Conservation (phyloP, 352 stramenopile species). For the Blastocystis sp. region DNA sequence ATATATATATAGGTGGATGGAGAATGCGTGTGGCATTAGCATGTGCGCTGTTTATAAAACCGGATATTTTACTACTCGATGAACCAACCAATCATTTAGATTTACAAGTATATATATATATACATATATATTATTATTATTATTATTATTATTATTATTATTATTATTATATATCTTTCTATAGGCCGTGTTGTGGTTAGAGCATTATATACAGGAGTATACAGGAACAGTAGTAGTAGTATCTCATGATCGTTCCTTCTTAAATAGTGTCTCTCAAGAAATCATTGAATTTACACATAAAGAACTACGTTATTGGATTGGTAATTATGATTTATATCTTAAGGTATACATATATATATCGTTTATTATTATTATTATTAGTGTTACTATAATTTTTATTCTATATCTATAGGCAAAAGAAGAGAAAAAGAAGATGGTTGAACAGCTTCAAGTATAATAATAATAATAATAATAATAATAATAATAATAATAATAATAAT, state of each 20-base stretch:
- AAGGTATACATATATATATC: no score
- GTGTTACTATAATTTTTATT: no score
- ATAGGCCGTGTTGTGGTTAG: constrained; percentile 84
- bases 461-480: no score
- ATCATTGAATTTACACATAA: constrained; percentile 88
- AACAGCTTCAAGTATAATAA: no score
- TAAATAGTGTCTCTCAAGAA: constrained; percentile 87
- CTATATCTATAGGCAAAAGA: no score
- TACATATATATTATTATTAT: no score
- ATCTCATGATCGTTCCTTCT: constrained; percentile 92
- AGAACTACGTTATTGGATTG: constrained; percentile 82
- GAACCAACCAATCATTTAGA: constrained; percentile 95
- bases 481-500: no score
- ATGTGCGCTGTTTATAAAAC: constrained; percentile 75
- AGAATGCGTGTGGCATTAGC: constrained; percentile 79
- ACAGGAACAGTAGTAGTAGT: constrained; percentile 84
- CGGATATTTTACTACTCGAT: constrained; percentile 82
- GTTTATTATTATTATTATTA: no score
- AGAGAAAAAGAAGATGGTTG: constrained; percentile 68
- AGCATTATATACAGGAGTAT: constrained; percentile 82
- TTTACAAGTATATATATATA: no score
- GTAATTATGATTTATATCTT: constrained; percentile 90
- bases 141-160: no score
- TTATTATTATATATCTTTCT: no score
- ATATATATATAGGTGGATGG: constrained; percentile 78